Evolutionary conservation across 192 early-diverging fungal species (phyloP), one percentile per base, ranked within the genome.

Genomic region (Allomyces macrogynus): DNA sequence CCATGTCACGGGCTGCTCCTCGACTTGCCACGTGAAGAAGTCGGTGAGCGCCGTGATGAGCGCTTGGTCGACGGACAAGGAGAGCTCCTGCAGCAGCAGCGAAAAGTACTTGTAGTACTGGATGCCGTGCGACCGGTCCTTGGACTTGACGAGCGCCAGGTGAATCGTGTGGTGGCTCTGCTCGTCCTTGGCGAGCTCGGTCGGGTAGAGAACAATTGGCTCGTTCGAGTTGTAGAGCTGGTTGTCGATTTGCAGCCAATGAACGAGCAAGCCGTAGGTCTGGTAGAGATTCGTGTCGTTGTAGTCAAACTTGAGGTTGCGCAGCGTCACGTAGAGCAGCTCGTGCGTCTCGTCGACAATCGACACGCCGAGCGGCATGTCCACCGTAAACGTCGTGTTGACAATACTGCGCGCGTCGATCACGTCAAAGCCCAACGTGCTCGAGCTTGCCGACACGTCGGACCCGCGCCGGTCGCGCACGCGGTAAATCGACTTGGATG

Each of bases 161-260:
- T 84, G 85, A 42, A 87, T 75, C 60, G 77, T 87, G 72, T 18
- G 75, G 62, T 0, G 68, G 72, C 14, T 83, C 84, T 43, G 84
- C 18, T 72, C 71, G 44, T 89, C 84, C 66, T 88, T 88, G 8
- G 87, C 86, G 18, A 91, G 71, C 40, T 86, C 83, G 2, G 91
- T 91, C 22, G 96, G 96, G 67, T 95, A 97, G 10, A 99, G 68
- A n/a, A 97, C 81, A 43, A 99, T 95, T 0, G 93, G 92, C 54
- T 86, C 90, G 7, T 88, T 67, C 1, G 86, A 83, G 44, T 87
- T 91, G 64, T 86, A 86, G 3, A 95, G 73, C 72, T 99, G 94
- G 76, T 97, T 99, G 72, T 99, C 96, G 64, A 99, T 85, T 81
- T 94, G 91, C 23, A 95, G 67, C 95, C 95, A 98, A 62, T 91